A percentile compares a stretch with the other conserved stretches of the same genome.
Evolutionary conservation across 2,329 filamentous ascomycete genomes (phyloP).

Genomic region (Chalara sp.): DNA sequence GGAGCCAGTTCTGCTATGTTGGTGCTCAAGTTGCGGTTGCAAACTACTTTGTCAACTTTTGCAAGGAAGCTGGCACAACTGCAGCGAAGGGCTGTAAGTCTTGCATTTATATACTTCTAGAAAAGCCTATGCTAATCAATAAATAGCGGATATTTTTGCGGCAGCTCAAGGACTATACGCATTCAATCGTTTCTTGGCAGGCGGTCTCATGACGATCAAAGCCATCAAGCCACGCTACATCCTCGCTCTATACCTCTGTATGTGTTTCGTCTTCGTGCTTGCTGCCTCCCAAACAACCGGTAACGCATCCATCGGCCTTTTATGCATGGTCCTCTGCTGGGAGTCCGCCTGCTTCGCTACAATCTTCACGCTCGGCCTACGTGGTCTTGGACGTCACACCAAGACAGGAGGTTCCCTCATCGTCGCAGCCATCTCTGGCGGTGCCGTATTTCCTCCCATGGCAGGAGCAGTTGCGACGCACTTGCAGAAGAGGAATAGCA

Average conservation of each 20-base stretch:
- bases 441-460: conserved; percentile 65
- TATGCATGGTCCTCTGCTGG: conserved; percentile 70
- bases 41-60: conserved; percentile 68
- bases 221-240: conserved; percentile 53
- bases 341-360: conserved; percentile 76
- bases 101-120: not conserved
- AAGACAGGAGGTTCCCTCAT: conserved; percentile 70
- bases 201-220: conserved; percentile 58
- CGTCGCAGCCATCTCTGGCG: conserved; percentile 65
- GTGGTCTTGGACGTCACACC: conserved; percentile 67
- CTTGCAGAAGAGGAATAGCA: conserved; percentile 8
- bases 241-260: conserved; percentile 58
- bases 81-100: conserved; percentile 24
- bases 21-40: conserved; percentile 65
- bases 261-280: conserved; percentile 48
- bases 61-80: conserved; percentile 48
- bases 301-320: conserved; percentile 40
- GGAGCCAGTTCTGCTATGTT: conserved; percentile 73
- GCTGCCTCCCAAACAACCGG: conserved; percentile 1
- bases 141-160: conserved; percentile 32
- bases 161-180: conserved; percentile 71
- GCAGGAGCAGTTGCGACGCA: conserved; percentile 47
- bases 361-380: conserved; percentile 70
- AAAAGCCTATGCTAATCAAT: too few species aligned
- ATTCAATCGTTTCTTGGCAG: conserved; percentile 63